Evolutionary conservation across 352 stramenopile species (phyloP), one percentile per base, ranked within the genome.

Genomic region (Globisporangium canariense): DNA sequence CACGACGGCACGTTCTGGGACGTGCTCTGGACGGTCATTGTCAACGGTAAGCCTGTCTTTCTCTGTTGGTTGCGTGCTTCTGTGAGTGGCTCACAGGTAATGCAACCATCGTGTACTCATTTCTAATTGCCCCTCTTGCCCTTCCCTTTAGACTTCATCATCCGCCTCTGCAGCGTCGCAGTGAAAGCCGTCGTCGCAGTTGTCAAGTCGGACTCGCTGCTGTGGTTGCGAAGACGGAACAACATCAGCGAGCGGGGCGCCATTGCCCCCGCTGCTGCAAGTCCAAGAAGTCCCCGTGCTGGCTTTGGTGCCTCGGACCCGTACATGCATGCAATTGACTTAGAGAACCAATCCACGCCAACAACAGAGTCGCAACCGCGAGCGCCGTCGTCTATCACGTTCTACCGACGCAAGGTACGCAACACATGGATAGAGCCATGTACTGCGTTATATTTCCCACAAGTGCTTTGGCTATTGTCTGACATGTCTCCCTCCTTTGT

Each of bases 351-450:
- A 59, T 57, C 1, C 47, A 60, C 32, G 52, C 28, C 51, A 58
- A 45, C 47, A 58, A 45, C 28, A 20, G 43, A 50, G 28, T 62
- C 68, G 4, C 45, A 55, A 60, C 64, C 70, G 22, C 75, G 67
- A 1, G 50, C 59, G 18, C 56, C 68, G 38, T 81, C 79, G 7
- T 76, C 74, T 7, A 70, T 76, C 28, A 59, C 77, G 5, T 88
- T 91, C 28, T 87, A 91, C 43, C 73, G 85, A 45, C 74, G 85
- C 73, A 94, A 94, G 76, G 84, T 93, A 67, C 43, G 25, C 25
- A 28, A 28, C 25, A 28, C 2, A 28, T 28, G 1, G 25, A 28
- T 28, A 28, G 25, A 28, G 25, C 25, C 25, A 28, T 28, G 25
- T 28, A 28, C 25, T 28, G 25, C 25, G 2, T 28, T 28, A 28